Evolutionary conservation across 306 rosid genomes (phyloP).

Genomic region (Parietaria judaica): DNA sequence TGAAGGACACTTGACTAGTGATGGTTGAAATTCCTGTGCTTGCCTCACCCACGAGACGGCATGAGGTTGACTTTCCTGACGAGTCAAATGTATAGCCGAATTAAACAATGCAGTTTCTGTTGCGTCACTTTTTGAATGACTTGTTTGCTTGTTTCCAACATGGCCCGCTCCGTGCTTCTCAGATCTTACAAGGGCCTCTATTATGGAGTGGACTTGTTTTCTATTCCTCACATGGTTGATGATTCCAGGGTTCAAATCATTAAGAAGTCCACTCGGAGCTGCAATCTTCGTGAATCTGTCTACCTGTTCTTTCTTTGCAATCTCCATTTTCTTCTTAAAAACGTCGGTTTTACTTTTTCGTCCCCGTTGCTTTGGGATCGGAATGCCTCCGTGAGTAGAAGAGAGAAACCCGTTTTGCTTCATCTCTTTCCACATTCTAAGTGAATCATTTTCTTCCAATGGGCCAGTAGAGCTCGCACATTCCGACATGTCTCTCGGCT

Average conservation of each 20-base stretch:
- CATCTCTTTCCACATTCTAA: slow-evolving; percentile 72
- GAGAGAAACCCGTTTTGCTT: slow-evolving; percentile 88
- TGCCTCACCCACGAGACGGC: slow-evolving; percentile 30
- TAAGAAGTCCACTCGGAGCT: slow-evolving; percentile 96
- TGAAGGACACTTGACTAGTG: slow-evolving; percentile 25
- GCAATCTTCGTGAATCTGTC: slow-evolving; percentile 77
- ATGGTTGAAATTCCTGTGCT: slow-evolving; percentile 27
- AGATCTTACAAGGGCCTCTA: slow-evolving; percentile 79
- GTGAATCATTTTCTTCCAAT: slow-evolving; percentile 53
- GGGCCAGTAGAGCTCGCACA: slow-evolving; percentile 77
- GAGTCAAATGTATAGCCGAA: slow-evolving; percentile 29
- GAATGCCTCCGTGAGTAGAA: slow-evolving; percentile 78
- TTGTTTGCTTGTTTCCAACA: slow-evolving; percentile 38
- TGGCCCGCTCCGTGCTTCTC: slow-evolving; percentile 48
- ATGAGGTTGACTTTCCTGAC: slow-evolving; percentile 26
- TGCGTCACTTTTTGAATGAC: slow-evolving; percentile 28
- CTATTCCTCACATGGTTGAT: slow-evolving; percentile 94
- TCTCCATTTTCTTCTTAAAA: slow-evolving; percentile 66
- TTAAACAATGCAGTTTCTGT: slow-evolving; percentile 26
- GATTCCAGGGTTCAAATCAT: slow-evolving; percentile 92
- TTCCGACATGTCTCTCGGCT: slow-evolving; percentile 60
- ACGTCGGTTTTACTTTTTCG: slow-evolving; percentile 60
- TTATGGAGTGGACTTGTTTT: slow-evolving; percentile 88
- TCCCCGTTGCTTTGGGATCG: slow-evolving; percentile 69
- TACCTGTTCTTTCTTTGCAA: slow-evolving; percentile 81